Evolutionary conservation across 148 eudicot genomes (phyloP).

Genomic region (Polygonum maritimum): DNA sequence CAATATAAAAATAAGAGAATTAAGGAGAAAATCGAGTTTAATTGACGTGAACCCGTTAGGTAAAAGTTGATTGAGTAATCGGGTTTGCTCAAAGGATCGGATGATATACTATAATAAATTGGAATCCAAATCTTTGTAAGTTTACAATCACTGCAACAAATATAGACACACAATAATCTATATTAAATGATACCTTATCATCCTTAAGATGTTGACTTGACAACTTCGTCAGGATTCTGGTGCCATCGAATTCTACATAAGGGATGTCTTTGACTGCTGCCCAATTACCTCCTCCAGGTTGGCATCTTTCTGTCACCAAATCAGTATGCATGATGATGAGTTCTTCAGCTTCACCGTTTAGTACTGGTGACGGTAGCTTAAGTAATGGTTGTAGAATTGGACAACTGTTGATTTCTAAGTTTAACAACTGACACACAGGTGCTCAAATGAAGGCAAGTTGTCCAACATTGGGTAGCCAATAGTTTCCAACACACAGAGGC

Average conservation of each 20-base stretch:
- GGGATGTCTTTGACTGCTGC: neutral
- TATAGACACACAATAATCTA: too few species aligned
- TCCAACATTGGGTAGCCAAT: neutral
- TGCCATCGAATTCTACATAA: neutral
- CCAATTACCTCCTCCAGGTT: neutral
- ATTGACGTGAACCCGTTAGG: too few species aligned
- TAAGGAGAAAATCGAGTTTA: too few species aligned
- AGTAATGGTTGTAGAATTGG: neutral
- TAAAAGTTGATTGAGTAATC: too few species aligned
- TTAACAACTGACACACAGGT: neutral
- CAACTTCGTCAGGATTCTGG: neutral
- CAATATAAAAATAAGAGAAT: too few species aligned
- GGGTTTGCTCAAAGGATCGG: too few species aligned
- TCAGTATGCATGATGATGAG: neutral
- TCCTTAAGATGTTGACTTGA: neutral
- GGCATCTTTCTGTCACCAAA: neutral
- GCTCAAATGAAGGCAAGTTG: neutral
- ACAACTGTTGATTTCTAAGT: constrained; percentile 1
- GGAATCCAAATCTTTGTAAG: too few species aligned
- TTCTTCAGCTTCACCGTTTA: neutral
- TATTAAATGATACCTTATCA: neutral
- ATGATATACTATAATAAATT: too few species aligned
- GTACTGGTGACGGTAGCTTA: neutral
- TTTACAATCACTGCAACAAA: too few species aligned
- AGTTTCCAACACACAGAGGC: neutral